Base-by-base conservation (phyloP, 2,329 filamentous ascomycete genomes). In the Triangularia verruculosa region DNA sequence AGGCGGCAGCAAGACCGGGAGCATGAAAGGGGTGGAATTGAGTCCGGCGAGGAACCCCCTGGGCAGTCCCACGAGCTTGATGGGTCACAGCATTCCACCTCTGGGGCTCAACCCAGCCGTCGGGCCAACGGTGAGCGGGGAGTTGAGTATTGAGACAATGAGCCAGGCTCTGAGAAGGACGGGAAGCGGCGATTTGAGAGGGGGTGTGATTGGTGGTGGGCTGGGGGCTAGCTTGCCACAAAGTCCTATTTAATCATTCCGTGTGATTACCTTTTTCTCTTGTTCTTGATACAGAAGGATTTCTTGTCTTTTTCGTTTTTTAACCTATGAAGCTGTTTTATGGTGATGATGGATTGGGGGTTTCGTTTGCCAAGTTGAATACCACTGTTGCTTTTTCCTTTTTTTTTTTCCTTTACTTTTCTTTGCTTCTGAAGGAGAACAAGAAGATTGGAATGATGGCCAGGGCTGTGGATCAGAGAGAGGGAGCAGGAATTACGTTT, bases 101-200 rank as follows among this genome's bases (percentile, higher is more conserved):
- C 20, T 47, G 39, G 39, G 39, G 39, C 11, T 47, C n/a, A 11
- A 7, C 4, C 81, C 25, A 20, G 28, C 17, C 3, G 82, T 66
- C 68, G 75, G 13, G 64, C 70, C 47, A 65, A 71, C 32, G 75
- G 81, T 57, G 65, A 83, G 81, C 54, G 85, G 87, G 25, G 93
- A 97, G 67, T 79, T 97, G 64, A 92, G 90, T 64, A 90, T 97
- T 68, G 93, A 97, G 80, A 97, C 93, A 3, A 96, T 97, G 93
- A 85, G 89, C 59, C 93, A 97, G 77, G 93, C 92, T 15, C 80
- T 97, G 72, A 83, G 91, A 73, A 89, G 91, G 75, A 96, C 93
- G 13, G 91, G 88, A 53, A 97, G 92, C 76, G 86, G 90, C 17
- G 94, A 97, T 74, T 78, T 97, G 63, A 80, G 81, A 68, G 79